Percentiles rank a stretch among this genome's conserved stretches.
These are phyloP conservation scores for Coemansia sp. DNA, from an alignment of 192 early-diverging fungal species.

Conservation along the genomic window DNA sequence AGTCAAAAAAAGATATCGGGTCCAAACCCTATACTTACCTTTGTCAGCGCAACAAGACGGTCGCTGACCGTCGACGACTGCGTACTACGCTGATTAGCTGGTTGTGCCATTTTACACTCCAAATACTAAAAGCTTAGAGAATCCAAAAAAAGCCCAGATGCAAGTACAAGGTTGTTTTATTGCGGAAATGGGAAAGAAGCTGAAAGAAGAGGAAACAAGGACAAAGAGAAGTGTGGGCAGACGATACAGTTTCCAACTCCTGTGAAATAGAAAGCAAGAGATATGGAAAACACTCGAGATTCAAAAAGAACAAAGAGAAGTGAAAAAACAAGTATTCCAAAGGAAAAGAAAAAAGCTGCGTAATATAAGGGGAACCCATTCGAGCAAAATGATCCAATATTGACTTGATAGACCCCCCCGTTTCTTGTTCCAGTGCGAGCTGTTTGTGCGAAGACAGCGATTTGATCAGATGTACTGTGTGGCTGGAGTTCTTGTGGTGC, in stretches of 20 bases:
- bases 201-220: not conserved
- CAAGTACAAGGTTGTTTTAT: not conserved
- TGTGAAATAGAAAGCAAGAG: not conserved
- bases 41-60: slow-evolving; percentile 15
- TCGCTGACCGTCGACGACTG: slow-evolving; percentile 3
- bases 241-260: not conserved
- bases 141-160: slow-evolving; percentile 1
- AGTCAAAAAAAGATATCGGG: not conserved
- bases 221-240: not conserved
- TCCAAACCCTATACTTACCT: slow-evolving; percentile 8
- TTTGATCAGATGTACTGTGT: too few relatives aligned
- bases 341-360: not conserved
- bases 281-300: not conserved
- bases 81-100: slow-evolving; percentile 19
- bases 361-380: not conserved
- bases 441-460: too few relatives aligned
- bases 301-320: not conserved
- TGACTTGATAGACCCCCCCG: too few relatives aligned
- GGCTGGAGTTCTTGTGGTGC: too few relatives aligned
- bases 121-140: not conserved
- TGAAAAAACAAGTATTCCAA: not conserved
- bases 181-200: not conserved
- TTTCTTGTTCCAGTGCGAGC: too few relatives aligned
- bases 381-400: not conserved
- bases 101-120: slow-evolving; percentile 18